Percentiles rank a stretch among this genome's conserved stretches.
Conservation (phyloP, 2,329 filamentous ascomycete species). For the Oidium heveae region DNA sequence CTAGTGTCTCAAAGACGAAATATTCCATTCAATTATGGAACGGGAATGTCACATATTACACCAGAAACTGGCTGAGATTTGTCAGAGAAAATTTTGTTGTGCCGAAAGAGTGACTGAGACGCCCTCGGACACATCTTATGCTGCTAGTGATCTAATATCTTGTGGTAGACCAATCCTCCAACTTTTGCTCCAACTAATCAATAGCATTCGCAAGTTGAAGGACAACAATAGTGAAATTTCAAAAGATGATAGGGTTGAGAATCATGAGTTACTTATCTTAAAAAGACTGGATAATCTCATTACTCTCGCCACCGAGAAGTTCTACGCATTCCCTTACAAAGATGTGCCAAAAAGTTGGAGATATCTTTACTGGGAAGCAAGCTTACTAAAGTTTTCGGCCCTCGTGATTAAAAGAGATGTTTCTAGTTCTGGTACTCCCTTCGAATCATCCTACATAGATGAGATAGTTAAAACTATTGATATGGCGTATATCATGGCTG, state of each 20-base stretch:
- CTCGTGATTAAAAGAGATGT: slow-evolving; percentile 7
- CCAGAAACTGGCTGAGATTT: too few relatives aligned
- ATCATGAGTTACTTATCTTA: slow-evolving; percentile 1
- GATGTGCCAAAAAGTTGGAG: slow-evolving; percentile 44
- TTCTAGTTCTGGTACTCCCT: background rate
- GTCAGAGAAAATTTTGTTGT: too few relatives aligned
- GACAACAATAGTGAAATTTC: background rate
- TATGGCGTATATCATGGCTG: slow-evolving; percentile 14
- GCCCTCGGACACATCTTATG: background rate
- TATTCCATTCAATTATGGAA: too few relatives aligned
- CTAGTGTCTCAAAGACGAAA: too few relatives aligned
- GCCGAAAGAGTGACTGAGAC: too few relatives aligned
- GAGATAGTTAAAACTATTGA: slow-evolving; percentile 12
- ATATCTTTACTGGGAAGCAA: slow-evolving; percentile 44
- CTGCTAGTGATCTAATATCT: background rate
- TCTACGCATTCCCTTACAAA: slow-evolving; percentile 45
- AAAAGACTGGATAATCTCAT: slow-evolving; percentile 28
- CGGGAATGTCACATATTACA: too few relatives aligned
- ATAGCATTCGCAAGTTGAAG: background rate
- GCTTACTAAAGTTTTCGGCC: slow-evolving; percentile 32
- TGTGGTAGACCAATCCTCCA: background rate
- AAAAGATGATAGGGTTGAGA: background rate
- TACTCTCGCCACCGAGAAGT: slow-evolving; percentile 33
- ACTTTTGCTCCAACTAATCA: background rate
- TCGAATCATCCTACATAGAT: slow-evolving; percentile 4